Evolutionary conservation across 2,329 filamentous ascomycete genomes (phyloP).

Genomic region (Colletotrichum sp.): DNA sequence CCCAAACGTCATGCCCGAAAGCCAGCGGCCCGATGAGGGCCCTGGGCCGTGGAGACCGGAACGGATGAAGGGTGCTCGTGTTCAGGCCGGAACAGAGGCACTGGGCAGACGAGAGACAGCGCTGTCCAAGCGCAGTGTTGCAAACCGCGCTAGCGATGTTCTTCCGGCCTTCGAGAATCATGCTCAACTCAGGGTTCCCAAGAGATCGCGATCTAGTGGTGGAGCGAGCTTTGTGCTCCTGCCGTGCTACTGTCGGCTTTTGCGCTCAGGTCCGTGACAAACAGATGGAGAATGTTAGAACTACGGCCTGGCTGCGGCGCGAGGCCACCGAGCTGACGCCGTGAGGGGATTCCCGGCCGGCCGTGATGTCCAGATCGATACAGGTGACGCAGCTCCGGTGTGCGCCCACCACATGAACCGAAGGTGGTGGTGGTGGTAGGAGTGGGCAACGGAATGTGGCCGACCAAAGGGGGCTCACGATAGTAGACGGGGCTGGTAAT

Average conservation of each 20-base stretch:
- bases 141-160: background rate
- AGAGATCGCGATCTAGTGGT: background rate
- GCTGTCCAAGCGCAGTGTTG: background rate
- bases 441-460: slow-evolving; percentile 8
- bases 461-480: background rate
- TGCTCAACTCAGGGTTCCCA: slow-evolving; percentile 5
- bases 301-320: background rate
- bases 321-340: background rate
- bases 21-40: background rate
- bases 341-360: slow-evolving; percentile 12
- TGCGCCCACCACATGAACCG: background rate
- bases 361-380: slow-evolving; percentile 5
- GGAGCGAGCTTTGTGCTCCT: background rate
- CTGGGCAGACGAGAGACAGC: background rate
- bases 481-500: background rate
- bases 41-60: background rate
- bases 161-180: slow-evolving; percentile 11
- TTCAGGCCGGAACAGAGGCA: background rate
- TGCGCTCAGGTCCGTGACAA: background rate
- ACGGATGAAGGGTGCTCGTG: slow-evolving; percentile 3
- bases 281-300: background rate
- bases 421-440: background rate
- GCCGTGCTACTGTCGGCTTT: background rate
- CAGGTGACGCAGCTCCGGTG: slow-evolving; percentile 3
- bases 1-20: slow-evolving; percentile 7